Evolutionary conservation across 306 rosid genomes (phyloP).

Genomic region (Vigna hirtella): DNA sequence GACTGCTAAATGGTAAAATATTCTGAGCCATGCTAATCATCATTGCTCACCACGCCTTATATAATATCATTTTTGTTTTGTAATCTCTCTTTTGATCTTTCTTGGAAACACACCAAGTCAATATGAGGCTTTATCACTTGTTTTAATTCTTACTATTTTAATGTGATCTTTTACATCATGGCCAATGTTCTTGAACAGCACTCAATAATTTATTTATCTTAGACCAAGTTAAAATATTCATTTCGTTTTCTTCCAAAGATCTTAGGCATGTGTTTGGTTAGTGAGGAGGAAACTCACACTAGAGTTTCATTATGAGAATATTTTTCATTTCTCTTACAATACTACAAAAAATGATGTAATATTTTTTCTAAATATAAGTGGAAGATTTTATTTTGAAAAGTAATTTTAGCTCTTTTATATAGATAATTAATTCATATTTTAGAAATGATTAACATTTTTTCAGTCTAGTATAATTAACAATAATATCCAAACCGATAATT

Average conservation of each 20-base stretch:
- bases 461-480: too few species aligned
- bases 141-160: background rate
- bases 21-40: background rate
- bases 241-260: slow-evolving; percentile 4
- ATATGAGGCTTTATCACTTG: background rate
- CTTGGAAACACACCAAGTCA: slow-evolving; percentile 17
- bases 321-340: background rate
- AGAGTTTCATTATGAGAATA: background rate
- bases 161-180: background rate
- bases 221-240: background rate
- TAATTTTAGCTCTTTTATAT: too few species aligned
- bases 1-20: slow-evolving; percentile 30
- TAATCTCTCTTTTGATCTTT: slow-evolving; percentile 9
- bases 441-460: too few species aligned
- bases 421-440: too few species aligned
- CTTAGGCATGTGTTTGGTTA: background rate
- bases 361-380: too few species aligned
- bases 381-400: too few species aligned
- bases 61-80: background rate
- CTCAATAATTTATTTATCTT: background rate
- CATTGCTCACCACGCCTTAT: slow-evolving; percentile 29
- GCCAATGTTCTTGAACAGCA: background rate
- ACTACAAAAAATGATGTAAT: too few species aligned
- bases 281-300: slow-evolving; percentile 1
- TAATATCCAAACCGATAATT: too few species aligned